Evolutionary conservation across 306 rosid genomes (phyloP).

Genomic region (Cicer cuneatum): DNA sequence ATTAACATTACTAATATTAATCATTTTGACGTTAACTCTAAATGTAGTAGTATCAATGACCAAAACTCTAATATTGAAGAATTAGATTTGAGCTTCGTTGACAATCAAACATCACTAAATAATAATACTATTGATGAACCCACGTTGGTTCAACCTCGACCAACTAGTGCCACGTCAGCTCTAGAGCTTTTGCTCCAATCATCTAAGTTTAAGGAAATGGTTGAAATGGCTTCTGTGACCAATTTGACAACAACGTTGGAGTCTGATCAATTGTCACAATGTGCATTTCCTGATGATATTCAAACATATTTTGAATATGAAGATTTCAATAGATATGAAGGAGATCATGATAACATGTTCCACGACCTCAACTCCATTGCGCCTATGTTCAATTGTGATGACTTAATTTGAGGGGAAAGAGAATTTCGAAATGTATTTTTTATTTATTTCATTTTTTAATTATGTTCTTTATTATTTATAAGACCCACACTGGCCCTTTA

Average conservation of each 20-base stretch:
- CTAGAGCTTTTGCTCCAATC: slow-evolving; percentile 74
- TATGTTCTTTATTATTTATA: neutral
- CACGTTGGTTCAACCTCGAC: slow-evolving; percentile 34
- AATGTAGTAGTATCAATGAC: slow-evolving; percentile 21
- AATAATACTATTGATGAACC: slow-evolving; percentile 33
- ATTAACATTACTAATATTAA: slow-evolving; percentile 5
- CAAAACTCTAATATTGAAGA: slow-evolving; percentile 44
- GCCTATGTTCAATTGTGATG: slow-evolving; percentile 64
- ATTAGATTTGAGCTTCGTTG: slow-evolving; percentile 36
- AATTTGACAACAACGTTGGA: slow-evolving; percentile 46
- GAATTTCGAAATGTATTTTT: neutral
- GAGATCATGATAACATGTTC: slow-evolving; percentile 60
- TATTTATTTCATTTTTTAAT: slow-evolving; percentile 7
- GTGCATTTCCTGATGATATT: slow-evolving; percentile 76
- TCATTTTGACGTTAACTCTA: slow-evolving; percentile 31
- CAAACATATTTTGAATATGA: slow-evolving; percentile 84
- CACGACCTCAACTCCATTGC: slow-evolving; percentile 61
- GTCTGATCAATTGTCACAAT: slow-evolving; percentile 44
- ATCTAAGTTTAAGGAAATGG: slow-evolving; percentile 81
- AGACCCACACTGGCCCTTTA: neutral
- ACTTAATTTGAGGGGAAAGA: slow-evolving; percentile 29
- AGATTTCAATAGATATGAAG: slow-evolving; percentile 52
- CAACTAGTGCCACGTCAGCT: slow-evolving; percentile 63
- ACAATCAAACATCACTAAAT: slow-evolving; percentile 14
- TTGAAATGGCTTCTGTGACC: slow-evolving; percentile 58